Percentiles rank a stretch among this genome's conserved stretches.
phyloP scores from a whole-genome alignment of 768 basidiomycete species.

The Agaricus sinodeliciosus region DNA sequence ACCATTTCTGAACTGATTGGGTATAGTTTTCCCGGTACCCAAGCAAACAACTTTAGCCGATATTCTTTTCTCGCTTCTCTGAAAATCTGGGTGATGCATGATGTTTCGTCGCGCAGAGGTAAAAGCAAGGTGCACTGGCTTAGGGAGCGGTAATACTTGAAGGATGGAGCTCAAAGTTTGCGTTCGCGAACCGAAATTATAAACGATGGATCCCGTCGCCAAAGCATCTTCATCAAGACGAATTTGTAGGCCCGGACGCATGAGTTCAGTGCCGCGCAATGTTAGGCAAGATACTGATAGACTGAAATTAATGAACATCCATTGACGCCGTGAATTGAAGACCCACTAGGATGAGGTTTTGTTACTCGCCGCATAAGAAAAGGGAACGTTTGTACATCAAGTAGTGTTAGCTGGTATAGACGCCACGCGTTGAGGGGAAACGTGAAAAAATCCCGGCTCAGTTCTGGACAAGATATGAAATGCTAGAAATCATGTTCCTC shows the following conservation, averaged over 20 bases:
- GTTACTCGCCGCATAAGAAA: slow-evolving; percentile 40
- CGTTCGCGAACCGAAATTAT: neutral
- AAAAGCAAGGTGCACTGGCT: neutral
- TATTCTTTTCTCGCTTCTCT: slow-evolving; percentile 7
- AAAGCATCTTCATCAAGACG: slow-evolving; percentile 34
- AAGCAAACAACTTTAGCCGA: slow-evolving; percentile 62
- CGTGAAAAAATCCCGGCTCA: slow-evolving; percentile 56
- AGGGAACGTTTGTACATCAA: slow-evolving; percentile 71
- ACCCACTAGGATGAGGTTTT: neutral
- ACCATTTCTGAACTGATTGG: slow-evolving; percentile 74
- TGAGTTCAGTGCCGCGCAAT: slow-evolving; percentile 35
- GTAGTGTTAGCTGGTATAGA: slow-evolving; percentile 61
- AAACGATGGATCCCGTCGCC: slow-evolving; percentile 32
- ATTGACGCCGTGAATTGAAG: neutral
- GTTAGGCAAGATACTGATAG: slow-evolving; percentile 33
- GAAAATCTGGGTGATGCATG: slow-evolving; percentile 16
- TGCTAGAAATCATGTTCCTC: slow-evolving; percentile 50
- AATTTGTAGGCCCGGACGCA: slow-evolving; percentile 35
- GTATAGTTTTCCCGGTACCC: slow-evolving; percentile 84
- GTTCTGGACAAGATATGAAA: slow-evolving; percentile 57
- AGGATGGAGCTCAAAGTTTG: neutral
- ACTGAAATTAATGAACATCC: slow-evolving; percentile 9
- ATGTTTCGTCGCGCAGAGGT: neutral
- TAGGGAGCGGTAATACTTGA: neutral
- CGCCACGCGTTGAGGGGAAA: slow-evolving; percentile 69